Evolutionary conservation across 208 protist species (phyloP), one percentile per base, ranked within the genome.

Genomic region (Lotmaria passim): DNA sequence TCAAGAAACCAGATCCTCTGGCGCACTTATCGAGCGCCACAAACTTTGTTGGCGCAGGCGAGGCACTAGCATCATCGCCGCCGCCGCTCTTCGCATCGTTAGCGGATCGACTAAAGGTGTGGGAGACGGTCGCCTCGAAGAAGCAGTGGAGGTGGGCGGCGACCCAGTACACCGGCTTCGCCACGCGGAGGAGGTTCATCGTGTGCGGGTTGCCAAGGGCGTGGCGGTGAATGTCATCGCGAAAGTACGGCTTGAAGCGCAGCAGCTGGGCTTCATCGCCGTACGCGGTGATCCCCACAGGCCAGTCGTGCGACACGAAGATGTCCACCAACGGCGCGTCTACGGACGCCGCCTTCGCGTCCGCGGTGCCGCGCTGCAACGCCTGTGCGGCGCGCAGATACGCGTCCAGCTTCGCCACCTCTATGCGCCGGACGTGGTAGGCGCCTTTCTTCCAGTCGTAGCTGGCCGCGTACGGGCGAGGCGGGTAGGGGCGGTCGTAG

Each of bases 241-340:
- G 68, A 57, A 98, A 97, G 67, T 85, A 95, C 0, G 89, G 87
- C 73, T 96, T 97, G 59, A 84, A 84, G 55, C 87, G 87, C 38
- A 96, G 59, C 21, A 96, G 80, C 58, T 90, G 77, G 24, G 50
- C 76, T 56, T 91, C 86, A 61, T 96, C 78, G 24, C 93, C 93
- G 72, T 94, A 89, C 38, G 82, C 82, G 23, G 91, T 96, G 41
- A 97, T 94, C 21, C 90, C 90, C 3, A 79, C 79, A 2, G 94
- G 94, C 94, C 94, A 98, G 79, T 98, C 94, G 52, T 98, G 94
- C 2, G 91, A 96, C 15, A 97, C 52, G 58, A 96, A 73, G 26
- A 98, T 53, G 69, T 97, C 89, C 46, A 95, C 69, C 39, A 62
- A 50, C 26, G 78, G 52, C 3, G 62, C 24, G 7, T 30, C 33